Conservation (phyloP, 176 grass and related monocot species). For the Hyparrhenia diplandra region DNA sequence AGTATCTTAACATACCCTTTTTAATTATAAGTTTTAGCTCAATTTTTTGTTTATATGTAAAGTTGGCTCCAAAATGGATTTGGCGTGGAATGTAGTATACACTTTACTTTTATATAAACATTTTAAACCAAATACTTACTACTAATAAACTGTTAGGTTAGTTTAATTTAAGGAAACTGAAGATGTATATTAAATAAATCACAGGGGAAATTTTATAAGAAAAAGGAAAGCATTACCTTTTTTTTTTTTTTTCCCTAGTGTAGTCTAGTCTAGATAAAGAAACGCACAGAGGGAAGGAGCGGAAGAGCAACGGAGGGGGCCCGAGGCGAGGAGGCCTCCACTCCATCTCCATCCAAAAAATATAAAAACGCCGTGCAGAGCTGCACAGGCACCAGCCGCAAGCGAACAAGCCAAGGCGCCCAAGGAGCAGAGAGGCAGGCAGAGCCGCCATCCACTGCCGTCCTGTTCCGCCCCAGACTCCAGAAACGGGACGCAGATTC, state of each 20-base stretch:
- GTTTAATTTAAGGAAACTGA: background rate
- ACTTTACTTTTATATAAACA: background rate
- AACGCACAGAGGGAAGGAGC: background rate
- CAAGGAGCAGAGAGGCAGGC: background rate
- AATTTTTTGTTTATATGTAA: background rate
- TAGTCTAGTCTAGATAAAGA: background rate
- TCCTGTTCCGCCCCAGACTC: slow-evolving; percentile 26
- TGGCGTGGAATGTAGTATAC: too few relatives aligned
- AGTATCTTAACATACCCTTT: background rate
- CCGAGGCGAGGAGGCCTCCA: background rate
- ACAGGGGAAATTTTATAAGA: background rate
- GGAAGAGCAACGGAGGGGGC: slow-evolving; percentile 12
- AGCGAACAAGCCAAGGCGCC: slow-evolving; percentile 17
- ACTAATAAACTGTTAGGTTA: background rate
- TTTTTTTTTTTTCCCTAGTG: background rate
- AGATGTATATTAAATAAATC: background rate
- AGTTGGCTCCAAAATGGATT: background rate
- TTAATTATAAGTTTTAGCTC: background rate
- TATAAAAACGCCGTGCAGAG: slow-evolving; percentile 29
- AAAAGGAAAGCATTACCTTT: background rate
- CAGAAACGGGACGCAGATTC: too few relatives aligned
- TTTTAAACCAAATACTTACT: background rate
- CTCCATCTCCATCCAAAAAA: background rate
- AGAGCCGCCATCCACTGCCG: slow-evolving; percentile 15
- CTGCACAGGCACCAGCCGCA: background rate